Evolutionary conservation across 352 stramenopile species (phyloP), one percentile per base, ranked within the genome.

Genomic region (Globisporangium yorkense): DNA sequence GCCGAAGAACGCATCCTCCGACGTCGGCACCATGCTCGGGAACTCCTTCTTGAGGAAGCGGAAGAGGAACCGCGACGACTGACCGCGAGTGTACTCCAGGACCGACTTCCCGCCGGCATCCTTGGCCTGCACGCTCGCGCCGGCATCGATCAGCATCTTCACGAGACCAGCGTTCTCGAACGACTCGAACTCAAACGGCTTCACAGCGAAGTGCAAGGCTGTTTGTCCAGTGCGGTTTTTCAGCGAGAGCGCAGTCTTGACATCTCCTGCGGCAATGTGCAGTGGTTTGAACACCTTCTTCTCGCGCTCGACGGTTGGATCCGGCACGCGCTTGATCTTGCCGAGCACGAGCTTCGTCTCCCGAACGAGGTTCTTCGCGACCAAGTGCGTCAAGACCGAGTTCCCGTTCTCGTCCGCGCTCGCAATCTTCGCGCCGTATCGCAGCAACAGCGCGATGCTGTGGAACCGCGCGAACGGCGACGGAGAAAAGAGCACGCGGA

Each of bases 111-210:
- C 76, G 0, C 56, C 54, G n/a, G 59, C 53, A 45, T 92, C 77
- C 27, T 62, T 70, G 6, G 59, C 51, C 2, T 70, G 46, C 6
- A 88, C 37, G 27, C 57, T 69, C 1, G 69, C 78, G 24, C 79
- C 78, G 16, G 61, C 65, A 9, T 70, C 57, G 10, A 89, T 39
- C 1, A 92, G 61, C 16, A 88, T 60, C 10, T 74, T 54, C 29
- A 89, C 45, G 7, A 92, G 59, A 10, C 54, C 37, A 0, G 65
- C 70, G 49, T 89, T 92, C 54, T 92, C 83, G 61, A 80, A 88
- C 0, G 83, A 90, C 1, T 75, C 78, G 40, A 81, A 85, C 24
- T 65, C 56, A 8, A 79, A 61, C 15, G 83, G 75, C 39, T 84
- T 72, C 7, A 92, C 69, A n/a, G 74, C 78, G 29, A 87, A 62